Conservation (phyloP, 148 eudicot genomes). For the Bassia scoparia region DNA sequence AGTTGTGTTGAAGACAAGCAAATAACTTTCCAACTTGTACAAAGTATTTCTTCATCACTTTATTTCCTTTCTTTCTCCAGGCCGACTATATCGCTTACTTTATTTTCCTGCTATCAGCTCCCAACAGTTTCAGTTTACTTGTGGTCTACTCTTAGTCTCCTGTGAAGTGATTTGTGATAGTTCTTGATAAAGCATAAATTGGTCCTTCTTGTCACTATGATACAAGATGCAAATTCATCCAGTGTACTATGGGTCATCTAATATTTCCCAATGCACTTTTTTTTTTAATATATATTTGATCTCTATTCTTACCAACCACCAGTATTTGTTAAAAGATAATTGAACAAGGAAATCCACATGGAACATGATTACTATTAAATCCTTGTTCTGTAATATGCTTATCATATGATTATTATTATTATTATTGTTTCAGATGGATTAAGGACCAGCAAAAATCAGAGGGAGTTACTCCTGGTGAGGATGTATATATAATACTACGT, state of each 20-base stretch:
- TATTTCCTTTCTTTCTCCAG: not conserved
- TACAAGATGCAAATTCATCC: not conserved
- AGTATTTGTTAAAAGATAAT: not conserved
- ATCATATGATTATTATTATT: not conserved
- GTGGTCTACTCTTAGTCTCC: not conserved
- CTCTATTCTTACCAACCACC: not conserved
- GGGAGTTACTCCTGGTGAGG: conserved; percentile 92
- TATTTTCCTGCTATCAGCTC: not conserved
- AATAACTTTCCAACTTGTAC: not conserved
- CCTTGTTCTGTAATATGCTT: no score
- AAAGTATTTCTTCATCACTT: not conserved
- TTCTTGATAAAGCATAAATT: not conserved
- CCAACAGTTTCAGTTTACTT: no score
- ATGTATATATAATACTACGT: conserved; percentile 89
- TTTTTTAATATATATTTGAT: no score
- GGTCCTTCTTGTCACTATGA: not conserved
- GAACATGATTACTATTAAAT: not conserved
- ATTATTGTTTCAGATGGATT: conserved; percentile 61
- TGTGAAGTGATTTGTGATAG: not conserved
- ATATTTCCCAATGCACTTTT: not conserved
- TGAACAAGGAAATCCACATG: not conserved
- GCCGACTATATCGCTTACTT: not conserved
- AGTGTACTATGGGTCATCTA: not conserved
- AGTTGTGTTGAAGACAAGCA: not conserved
- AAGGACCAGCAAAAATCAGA: conserved; percentile 85